Evolutionary conservation across 306 rosid species (phyloP), one percentile per base, ranked within the genome.

Genomic region (Sicyos baderoa): DNA sequence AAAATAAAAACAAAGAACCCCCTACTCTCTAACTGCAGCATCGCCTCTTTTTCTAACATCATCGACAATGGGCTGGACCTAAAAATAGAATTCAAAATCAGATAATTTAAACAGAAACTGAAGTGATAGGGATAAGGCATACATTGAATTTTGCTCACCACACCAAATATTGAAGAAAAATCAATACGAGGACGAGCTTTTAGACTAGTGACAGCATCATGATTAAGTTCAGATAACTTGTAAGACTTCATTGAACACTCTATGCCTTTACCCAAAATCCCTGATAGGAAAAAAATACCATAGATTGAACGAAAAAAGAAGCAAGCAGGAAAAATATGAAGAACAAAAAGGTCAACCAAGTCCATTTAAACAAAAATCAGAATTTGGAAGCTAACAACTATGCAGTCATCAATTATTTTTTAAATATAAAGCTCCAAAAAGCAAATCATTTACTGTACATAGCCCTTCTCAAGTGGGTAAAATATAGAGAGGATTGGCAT

Each of bases 1-100:
- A 19, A 8, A 16, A 7, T 0, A 22, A 3, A 50, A 66, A 9
- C 18, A 56, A 48, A 54, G 64, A 73, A 58, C 45, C 71, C 74
- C 85, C 25, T 70, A 92, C 98, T 87, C 89, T 80, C 80, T 87
- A 68, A 92, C 88, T 2, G 98, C 96, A 53, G 78, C 84, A 77
- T 92, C 96, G 3, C 98, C 98, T 82, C 90, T 78, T 61, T 76
- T 75, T 11, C 85, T 86, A 78, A 92, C 92, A 72, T 89, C 91
- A 63, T 92, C 89, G 42, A 89, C 98, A 79, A 92, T 92, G 48
- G 98, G 98, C 76, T 89, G 87, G 75, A 92, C 98, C 98, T 87
- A 80, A 73, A 37, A 37, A 35, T 49, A 47, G n/a, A 59, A 66
- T 56, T 63, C 19, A 42, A 1, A 0, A 54, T 50, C 71, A 18